These are phyloP conservation scores for Cercospora sesami DNA, from an alignment of 2,329 filamentous ascomycete species.

Conservation along the genomic window DNA sequence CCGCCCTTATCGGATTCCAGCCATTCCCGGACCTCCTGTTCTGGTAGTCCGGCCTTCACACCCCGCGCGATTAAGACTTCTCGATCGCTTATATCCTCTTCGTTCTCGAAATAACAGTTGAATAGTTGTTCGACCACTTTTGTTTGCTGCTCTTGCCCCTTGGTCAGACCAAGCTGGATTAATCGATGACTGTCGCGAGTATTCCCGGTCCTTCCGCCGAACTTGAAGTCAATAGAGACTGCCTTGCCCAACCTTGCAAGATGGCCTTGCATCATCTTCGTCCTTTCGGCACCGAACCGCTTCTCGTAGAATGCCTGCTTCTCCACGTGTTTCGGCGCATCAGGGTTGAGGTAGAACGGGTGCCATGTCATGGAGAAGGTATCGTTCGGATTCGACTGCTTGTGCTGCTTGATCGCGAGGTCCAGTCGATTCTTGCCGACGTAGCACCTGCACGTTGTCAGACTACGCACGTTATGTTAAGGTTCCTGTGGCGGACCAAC, in stretches of 20 bases:
- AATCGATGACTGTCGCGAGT: constrained; percentile 78
- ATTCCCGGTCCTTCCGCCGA: constrained; percentile 69
- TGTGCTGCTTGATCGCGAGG: constrained; percentile 66
- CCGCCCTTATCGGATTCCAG: constrained; percentile 48
- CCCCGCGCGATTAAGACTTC: constrained; percentile 45
- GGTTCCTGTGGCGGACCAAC: background rate
- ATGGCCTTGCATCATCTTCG: constrained; percentile 57
- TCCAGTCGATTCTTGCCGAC: constrained; percentile 75
- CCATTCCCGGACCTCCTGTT: constrained; percentile 47
- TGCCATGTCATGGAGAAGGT: constrained; percentile 73
- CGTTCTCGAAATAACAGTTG: constrained; percentile 54
- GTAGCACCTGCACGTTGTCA: constrained; percentile 55
- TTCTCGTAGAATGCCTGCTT: constrained; percentile 60
- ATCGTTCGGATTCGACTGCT: constrained; percentile 58
- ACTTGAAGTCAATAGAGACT: constrained; percentile 73
- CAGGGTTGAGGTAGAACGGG: constrained; percentile 78
- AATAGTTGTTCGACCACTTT: constrained; percentile 64
- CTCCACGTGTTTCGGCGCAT: constrained; percentile 54
- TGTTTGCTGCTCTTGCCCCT: constrained; percentile 57
- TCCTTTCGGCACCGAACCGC: constrained; percentile 65
- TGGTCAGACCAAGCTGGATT: constrained; percentile 66
- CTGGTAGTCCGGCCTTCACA: constrained; percentile 47
- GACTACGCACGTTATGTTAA: background rate
- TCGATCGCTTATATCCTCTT: constrained; percentile 49
- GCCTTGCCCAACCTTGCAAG: constrained; percentile 59